Evolutionary conservation across 2,329 filamentous ascomycete genomes (phyloP), one percentile per base, ranked within the genome.

Genomic region (Aaosphaeria pasadenensis): DNA sequence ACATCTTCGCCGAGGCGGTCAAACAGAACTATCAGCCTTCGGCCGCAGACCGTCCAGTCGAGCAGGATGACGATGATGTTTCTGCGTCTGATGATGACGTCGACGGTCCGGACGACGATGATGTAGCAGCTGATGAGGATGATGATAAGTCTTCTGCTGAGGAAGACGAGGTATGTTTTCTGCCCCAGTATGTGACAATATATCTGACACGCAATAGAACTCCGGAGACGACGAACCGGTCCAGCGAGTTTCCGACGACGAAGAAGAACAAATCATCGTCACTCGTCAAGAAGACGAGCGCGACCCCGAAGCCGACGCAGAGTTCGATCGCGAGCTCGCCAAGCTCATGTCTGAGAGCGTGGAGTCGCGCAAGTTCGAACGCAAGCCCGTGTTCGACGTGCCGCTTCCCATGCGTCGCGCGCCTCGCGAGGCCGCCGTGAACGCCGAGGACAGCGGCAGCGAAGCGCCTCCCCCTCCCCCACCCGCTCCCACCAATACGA

Each of bases 321-420:
- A 99, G 39, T 99, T 99, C 67, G 95, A 99, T 66, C 89, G 92
- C 60, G 94, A 97, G 71, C 94, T 96, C 69, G 91, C 94, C 35
- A 96, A 95, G 71, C 88, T 99, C 83, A 97, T 99, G 92, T 83
- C 91, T 44, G 94, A 99, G 71, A 96, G 92, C 73, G 76, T 96
- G 61, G 94, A 99, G 58, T 95, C 92, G 4, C 85, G 94, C 59
- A 96, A 96, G 62, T 95, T 96, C 58, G 94, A 99, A 64, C 88
- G 94, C 53, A 96, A 96, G 72, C 85, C 89, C 30, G 81, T 94
- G 44, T 96, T 99, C 63, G 95, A 99, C 67, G 89, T 97, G n/a
- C 91, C 95, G 1, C 75, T 99, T n/a, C 94, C 94, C 0, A 91
- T 99, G 73, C 87, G 90, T 46, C 80, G 81, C 24, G 76, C 73